Percentiles rank a stretch among this genome's conserved stretches.
phyloP scores from a whole-genome alignment of 441 rosid genomes.

The Sinapis alba region DNA sequence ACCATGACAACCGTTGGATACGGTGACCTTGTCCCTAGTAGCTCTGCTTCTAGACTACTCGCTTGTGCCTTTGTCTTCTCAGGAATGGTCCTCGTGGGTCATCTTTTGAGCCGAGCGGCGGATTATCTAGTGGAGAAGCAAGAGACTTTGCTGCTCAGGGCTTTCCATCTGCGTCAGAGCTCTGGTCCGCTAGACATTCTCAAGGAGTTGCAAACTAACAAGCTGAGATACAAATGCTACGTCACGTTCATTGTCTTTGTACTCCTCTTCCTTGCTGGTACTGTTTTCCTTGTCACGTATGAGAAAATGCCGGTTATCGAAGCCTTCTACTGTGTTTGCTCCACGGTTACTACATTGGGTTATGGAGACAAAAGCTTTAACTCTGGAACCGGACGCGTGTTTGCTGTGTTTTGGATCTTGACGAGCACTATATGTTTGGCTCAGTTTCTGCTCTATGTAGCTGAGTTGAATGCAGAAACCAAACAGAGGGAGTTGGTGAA shows the following conservation, averaged over 20 bases:
- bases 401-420: conserved; percentile 69
- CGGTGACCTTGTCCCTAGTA: conserved; percentile 81
- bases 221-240: conserved; percentile 55
- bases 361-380: conserved; percentile 78
- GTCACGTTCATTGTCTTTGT: conserved; percentile 43
- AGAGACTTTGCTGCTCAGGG: conserved; percentile 62
- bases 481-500: conserved; percentile 58
- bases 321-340: conserved; percentile 72
- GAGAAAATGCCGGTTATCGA: conserved; percentile 52
- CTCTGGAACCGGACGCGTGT: conserved; percentile 52
- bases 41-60: conserved; percentile 53
- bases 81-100: conserved; percentile 68
- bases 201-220: conserved; percentile 57
- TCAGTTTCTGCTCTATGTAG: conserved; percentile 60
- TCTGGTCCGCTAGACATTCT: conserved; percentile 45
- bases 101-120: conserved; percentile 65
- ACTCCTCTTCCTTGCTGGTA: conserved; percentile 53
- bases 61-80: conserved; percentile 73
- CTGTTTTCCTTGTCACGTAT: conserved; percentile 39
- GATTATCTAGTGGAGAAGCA: conserved; percentile 81
- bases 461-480: conserved; percentile 59
- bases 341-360: conserved; percentile 78
- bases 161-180: conserved; percentile 49
- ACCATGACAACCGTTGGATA: conserved; percentile 92
- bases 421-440: conserved; percentile 60